Conservation (phyloP, 176 grass and related monocot genomes). For the Cenchrus purpureus region DNA sequence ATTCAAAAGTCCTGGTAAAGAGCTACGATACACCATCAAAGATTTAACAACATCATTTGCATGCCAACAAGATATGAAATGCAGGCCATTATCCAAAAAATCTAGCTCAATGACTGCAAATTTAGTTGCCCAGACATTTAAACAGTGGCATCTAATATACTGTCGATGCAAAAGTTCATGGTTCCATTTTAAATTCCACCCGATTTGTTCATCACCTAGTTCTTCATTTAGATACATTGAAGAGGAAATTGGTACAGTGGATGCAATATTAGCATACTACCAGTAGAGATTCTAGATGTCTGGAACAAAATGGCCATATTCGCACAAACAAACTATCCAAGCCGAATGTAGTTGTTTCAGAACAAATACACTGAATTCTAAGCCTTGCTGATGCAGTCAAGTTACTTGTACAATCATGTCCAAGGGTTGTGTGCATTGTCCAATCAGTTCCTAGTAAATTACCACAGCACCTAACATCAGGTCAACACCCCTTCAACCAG, state of each 20-base stretch:
- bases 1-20: neutral
- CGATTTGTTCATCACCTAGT: neutral
- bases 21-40: neutral
- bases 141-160: neutral
- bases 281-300: neutral
- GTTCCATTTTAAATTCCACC: neutral
- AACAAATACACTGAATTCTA: slow-evolving; percentile 12
- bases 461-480: neutral
- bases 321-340: neutral
- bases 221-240: neutral
- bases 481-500: neutral
- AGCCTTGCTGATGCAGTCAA: neutral
- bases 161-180: neutral
- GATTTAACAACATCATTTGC: neutral
- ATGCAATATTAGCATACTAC: neutral
- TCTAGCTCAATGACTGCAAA: slow-evolving; percentile 4
- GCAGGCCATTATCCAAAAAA: neutral
- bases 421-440: neutral
- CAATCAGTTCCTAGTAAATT: neutral
- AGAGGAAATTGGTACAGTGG: neutral
- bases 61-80: neutral
- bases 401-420: neutral
- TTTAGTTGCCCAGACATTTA: neutral
- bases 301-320: neutral
- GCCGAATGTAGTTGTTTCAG: neutral